Evolutionary conservation across 2,329 filamentous ascomycete species (phyloP).

Genomic region (Zopfia rhizophila): DNA sequence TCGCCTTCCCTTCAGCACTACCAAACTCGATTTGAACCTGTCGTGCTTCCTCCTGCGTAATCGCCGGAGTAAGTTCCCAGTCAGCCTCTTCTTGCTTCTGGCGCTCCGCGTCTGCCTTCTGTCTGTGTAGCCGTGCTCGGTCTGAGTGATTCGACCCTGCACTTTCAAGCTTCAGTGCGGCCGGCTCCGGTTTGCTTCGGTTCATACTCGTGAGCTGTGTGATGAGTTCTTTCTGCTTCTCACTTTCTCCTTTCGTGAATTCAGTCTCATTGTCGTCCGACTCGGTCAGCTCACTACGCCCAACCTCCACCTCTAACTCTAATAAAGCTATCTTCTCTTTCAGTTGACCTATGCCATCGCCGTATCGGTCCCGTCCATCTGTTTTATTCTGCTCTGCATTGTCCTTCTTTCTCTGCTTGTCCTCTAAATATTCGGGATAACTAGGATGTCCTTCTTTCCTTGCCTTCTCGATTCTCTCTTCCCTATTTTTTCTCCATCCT

Average conservation of each 20-base stretch:
- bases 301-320: not conserved
- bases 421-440: too few species aligned
- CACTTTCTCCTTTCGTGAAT: too few species aligned
- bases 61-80: slow-evolving; percentile 23
- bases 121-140: slow-evolving; percentile 31
- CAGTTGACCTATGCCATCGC: not conserved
- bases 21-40: slow-evolving; percentile 40
- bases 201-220: too few species aligned
- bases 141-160: too few species aligned
- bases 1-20: slow-evolving; percentile 31
- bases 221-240: too few species aligned
- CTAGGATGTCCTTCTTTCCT: not conserved
- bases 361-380: not conserved
- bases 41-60: slow-evolving; percentile 28
- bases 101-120: slow-evolving; percentile 28
- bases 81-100: slow-evolving; percentile 38
- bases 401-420: too few species aligned
- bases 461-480: slow-evolving; percentile 1
- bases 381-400: not conserved
- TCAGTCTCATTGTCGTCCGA: too few species aligned
- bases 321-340: not conserved
- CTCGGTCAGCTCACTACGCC: not conserved
- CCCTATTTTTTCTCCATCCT: too few species aligned
- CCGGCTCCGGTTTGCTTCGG: too few species aligned
- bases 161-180: too few species aligned